These are phyloP conservation scores for Knoxdaviesia capensis DNA, from an alignment of 2,329 filamentous ascomycete species.

Conservation along the genomic window DNA sequence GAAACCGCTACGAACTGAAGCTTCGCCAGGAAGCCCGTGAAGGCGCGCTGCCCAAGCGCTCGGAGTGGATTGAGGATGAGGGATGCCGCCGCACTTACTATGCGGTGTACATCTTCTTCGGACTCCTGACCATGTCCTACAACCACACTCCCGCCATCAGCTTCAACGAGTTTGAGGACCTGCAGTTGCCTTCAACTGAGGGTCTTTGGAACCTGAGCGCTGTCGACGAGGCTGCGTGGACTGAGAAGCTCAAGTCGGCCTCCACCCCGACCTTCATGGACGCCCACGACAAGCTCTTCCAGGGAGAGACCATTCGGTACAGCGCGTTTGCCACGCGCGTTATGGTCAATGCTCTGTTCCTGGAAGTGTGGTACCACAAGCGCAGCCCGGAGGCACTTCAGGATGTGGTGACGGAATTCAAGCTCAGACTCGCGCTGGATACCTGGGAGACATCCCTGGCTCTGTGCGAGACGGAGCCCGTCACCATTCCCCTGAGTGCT, in stretches of 20 bases:
- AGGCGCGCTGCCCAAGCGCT: slow-evolving; percentile 51
- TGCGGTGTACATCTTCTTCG: slow-evolving; percentile 97
- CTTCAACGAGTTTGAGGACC: slow-evolving; percentile 92
- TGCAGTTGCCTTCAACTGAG: slow-evolving; percentile 84
- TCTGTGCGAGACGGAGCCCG: slow-evolving; percentile 76
- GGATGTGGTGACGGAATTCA: slow-evolving; percentile 96
- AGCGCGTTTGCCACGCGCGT: slow-evolving; percentile 93
- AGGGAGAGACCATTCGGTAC: slow-evolving; percentile 76
- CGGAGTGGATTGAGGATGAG: slow-evolving; percentile 94
- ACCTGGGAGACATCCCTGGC: slow-evolving; percentile 98
- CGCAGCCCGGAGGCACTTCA: slow-evolving; percentile 93
- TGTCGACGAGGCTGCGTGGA: slow-evolving; percentile 64
- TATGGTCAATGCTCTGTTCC: slow-evolving; percentile 96
- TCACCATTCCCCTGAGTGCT: slow-evolving; percentile 74
- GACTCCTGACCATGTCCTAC: slow-evolving; percentile 82
- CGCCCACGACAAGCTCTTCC: slow-evolving; percentile 87
- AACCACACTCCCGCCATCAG: slow-evolving; percentile 96
- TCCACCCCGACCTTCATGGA: slow-evolving; percentile 74
- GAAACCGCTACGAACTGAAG: slow-evolving; percentile 91
- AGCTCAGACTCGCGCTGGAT: slow-evolving; percentile 82
- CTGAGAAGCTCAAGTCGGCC: slow-evolving; percentile 51
- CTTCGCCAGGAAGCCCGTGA: slow-evolving; percentile 76
- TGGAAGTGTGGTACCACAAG: slow-evolving; percentile 98
- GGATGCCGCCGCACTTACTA: slow-evolving; percentile 94
- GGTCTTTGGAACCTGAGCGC: slow-evolving; percentile 79